Base-by-base conservation (phyloP, 1,284 basidiomycete genomes). In the Cutaneotrichosporon sp. region DNA sequence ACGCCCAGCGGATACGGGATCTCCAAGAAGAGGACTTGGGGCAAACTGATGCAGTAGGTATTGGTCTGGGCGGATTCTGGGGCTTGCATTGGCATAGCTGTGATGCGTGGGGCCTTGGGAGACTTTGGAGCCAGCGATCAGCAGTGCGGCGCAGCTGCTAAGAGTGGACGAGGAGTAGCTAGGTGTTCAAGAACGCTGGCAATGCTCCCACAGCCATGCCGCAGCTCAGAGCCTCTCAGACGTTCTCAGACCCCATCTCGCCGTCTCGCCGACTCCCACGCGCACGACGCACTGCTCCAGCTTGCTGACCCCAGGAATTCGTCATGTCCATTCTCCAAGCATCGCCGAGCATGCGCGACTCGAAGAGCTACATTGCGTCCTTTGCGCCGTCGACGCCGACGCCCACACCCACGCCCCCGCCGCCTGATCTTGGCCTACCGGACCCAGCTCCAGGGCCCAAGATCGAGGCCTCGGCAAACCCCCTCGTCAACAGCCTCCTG, bases 291-390 rank as follows among this genome's bases (percentile, higher is more conserved):
- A n/a, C 34, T 16, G 16, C 34, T 7, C 17, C 16, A 35, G 8
- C 34, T 35, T n/a, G 34, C 34, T 52, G 33, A 54, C 34, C n/a
- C 1, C 54, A 98, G 92, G 93, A 97, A 68, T 93, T 99, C 68
- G 94, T 99, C 70, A 78, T 98, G 49, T 94, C 91, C 44, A 88
- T 99, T 64, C 80, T 99, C 49, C 85, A 88, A 60, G 88, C 96
- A 32, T 91, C 90, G 57, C 93, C 96, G 9, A 97, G 94, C 2
- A 76, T 86, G 51, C 81, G 96, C 62, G 96, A 98, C 74, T 88
- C 90, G 34, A 86, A 85, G 54, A 84, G 85, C 1, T 98, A 97
- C 74, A 82, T 97, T 14, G 86, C 85, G 37, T 88, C 85, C 27
- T 97, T 99, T 60, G 78, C 76, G 11, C 75, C 76, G 79, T 62